phyloP scores from a whole-genome alignment of 495 filamentous ascomycete species.

The Bacidia gigantensis region DNA sequence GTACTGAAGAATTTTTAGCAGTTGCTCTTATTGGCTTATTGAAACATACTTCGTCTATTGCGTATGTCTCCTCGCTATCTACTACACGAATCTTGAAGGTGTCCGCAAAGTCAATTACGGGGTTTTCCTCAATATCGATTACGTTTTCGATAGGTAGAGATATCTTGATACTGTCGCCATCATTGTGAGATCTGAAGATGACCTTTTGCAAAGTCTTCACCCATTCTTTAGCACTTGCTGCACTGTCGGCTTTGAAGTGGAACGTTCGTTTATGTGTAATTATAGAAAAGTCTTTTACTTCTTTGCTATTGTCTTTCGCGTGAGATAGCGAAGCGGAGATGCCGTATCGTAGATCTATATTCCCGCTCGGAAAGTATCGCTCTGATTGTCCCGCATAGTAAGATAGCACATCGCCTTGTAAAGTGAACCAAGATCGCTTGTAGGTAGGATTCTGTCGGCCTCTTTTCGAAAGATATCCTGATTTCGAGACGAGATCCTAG shows the following conservation, averaged over 20 bases:
- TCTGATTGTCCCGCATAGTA: constrained; percentile 78
- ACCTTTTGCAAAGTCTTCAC: constrained; percentile 87
- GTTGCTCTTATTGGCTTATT: constrained; percentile 6
- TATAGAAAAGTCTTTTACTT: constrained; percentile 61
- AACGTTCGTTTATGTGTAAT: constrained; percentile 73
- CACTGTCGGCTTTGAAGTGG: constrained; percentile 80
- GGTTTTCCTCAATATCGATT: constrained; percentile 83
- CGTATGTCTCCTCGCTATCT: constrained; percentile 83
- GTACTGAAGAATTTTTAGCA: constrained; percentile 43
- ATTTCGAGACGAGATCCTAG: constrained; percentile 65
- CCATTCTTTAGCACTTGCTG: constrained; percentile 88
- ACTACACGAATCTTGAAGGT: constrained; percentile 89
- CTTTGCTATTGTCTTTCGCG: constrained; percentile 55
- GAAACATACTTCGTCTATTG: constrained; percentile 72
- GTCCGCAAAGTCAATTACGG: constrained; percentile 83
- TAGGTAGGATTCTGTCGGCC: constrained; percentile 82
- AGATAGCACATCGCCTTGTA: constrained; percentile 90
- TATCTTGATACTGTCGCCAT: constrained; percentile 94
- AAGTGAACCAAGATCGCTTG: constrained; percentile 89
- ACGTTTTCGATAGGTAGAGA: constrained; percentile 78
- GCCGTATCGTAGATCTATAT: constrained; percentile 84
- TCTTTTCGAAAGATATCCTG: constrained; percentile 78
- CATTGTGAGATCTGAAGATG: constrained; percentile 91
- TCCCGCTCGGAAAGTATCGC: constrained; percentile 81
- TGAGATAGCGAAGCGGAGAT: constrained; percentile 64